Evolutionary conservation across 768 basidiomycete genomes (phyloP).

Genomic region (Lactifluus piperatus): DNA sequence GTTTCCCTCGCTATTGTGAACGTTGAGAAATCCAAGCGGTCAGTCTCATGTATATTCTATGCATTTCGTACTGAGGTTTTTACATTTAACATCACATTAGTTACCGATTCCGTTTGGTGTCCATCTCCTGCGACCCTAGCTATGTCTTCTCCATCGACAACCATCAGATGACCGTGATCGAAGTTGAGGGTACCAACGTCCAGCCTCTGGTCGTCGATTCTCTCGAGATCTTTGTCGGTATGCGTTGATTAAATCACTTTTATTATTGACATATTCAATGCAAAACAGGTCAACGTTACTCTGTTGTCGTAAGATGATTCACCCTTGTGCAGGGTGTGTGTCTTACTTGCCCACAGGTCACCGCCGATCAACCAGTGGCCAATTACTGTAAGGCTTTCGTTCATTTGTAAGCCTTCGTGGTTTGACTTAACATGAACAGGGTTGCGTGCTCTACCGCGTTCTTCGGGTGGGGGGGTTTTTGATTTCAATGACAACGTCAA

Average conservation of each 20-base stretch:
- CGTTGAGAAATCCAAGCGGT: conserved; percentile 11
- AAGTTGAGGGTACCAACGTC: conserved; percentile 31
- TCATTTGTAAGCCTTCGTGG: background rate
- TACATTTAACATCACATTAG: background rate
- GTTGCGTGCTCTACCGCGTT: conserved; percentile 22
- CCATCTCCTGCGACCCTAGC: conserved; percentile 26
- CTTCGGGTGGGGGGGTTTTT: conserved; percentile 20
- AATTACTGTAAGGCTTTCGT: conserved; percentile 35
- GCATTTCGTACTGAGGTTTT: background rate
- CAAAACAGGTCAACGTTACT: conserved; percentile 22
- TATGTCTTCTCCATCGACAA: conserved; percentile 33
- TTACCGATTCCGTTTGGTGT: conserved; percentile 20
- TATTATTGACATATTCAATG: background rate
- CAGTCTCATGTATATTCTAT: background rate
- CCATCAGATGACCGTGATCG: conserved; percentile 35
- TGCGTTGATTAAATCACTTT: conserved; percentile 5
- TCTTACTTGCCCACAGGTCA: conserved; percentile 21
- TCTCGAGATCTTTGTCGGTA: conserved; percentile 35
- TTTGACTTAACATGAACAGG: background rate
- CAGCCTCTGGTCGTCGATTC: conserved; percentile 31
- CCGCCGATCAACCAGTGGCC: conserved; percentile 32
- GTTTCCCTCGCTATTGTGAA: conserved; percentile 10
- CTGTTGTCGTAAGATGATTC: conserved; percentile 21
- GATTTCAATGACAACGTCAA: conserved; percentile 25
- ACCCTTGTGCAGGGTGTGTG: background rate